These are phyloP conservation scores for Stramenopiles sp. DNA, from an alignment of 352 stramenopile species.

Conservation along the genomic window DNA sequence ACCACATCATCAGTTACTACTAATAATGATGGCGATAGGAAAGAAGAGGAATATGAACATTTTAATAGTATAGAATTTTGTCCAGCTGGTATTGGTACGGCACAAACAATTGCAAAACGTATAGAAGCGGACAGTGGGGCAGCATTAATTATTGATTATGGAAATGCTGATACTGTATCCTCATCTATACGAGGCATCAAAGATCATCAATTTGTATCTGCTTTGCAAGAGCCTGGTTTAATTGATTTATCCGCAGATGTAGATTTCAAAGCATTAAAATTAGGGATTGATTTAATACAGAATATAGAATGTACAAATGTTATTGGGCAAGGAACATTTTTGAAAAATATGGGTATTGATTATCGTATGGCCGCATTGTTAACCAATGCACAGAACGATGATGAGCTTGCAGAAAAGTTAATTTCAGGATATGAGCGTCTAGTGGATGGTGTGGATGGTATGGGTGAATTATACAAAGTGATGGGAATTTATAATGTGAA, in stretches of 20 bases:
- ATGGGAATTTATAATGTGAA: too few relatives aligned
- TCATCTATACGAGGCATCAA: constrained; percentile 78
- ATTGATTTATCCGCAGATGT: too few relatives aligned
- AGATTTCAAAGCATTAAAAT: too few relatives aligned
- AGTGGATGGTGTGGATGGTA: constrained; percentile 63
- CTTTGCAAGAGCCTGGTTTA: constrained; percentile 63
- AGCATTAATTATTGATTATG: constrained; percentile 83
- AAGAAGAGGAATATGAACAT: constrained; percentile 31
- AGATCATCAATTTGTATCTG: constrained; percentile 74
- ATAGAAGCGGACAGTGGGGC: constrained; percentile 52
- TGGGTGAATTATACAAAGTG: constrained; percentile 80
- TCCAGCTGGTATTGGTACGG: constrained; percentile 61
- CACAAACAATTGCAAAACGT: constrained; percentile 67
- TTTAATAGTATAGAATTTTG: constrained; percentile 78
- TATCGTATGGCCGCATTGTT: constrained; percentile 65
- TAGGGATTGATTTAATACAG: too few relatives aligned
- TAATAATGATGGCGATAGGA: too few relatives aligned
- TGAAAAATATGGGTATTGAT: constrained; percentile 81
- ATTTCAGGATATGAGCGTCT: constrained; percentile 73
- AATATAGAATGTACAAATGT: too few relatives aligned
- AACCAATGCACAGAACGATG: constrained; percentile 43
- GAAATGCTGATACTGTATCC: constrained; percentile 57
- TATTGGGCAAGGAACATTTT: constrained; percentile 66
- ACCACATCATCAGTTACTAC: too few relatives aligned
- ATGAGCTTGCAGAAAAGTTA: constrained; percentile 64